Percentiles rank a stretch among this genome's conserved stretches.
Conservation (phyloP, 768 basidiomycete genomes). For the Leccinum rimulosum region DNA sequence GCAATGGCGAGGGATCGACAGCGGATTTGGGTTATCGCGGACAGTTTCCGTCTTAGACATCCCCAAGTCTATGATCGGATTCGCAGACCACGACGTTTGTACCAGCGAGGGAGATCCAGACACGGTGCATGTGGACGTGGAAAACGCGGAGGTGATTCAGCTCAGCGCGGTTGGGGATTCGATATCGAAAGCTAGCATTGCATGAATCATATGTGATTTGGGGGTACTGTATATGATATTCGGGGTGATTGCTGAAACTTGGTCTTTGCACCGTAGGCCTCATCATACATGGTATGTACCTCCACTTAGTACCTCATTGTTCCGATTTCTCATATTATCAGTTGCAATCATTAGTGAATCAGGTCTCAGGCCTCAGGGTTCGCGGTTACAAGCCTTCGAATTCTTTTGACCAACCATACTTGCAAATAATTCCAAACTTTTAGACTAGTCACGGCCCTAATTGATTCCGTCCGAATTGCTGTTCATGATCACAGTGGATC, state of each 20-base stretch:
- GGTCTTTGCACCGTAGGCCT: no score
- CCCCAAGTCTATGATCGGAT: not conserved
- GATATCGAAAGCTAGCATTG: not conserved
- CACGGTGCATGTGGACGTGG: not conserved
- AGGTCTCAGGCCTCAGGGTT: no score
- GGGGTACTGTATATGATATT: not conserved
- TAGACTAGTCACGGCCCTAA: no score
- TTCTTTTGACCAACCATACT: no score
- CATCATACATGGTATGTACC: no score
- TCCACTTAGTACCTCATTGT: no score
- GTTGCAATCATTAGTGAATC: no score
- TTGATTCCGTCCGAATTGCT: no score
- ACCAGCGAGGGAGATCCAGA: not conserved
- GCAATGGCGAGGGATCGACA: not conserved
- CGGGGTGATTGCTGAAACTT: not conserved
- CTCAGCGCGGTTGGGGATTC: not conserved
- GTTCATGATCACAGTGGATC: no score
- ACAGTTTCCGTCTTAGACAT: not conserved
- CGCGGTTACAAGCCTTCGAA: no score
- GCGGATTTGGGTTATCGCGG: not conserved
- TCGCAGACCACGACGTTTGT: not conserved
- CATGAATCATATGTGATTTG: not conserved
- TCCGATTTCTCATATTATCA: no score
- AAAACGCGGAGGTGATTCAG: not conserved
- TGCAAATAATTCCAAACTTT: no score